Evolutionary conservation across 1,284 basidiomycete species (phyloP), one percentile per base, ranked within the genome.

Genomic region (Xanthoconium separans): DNA sequence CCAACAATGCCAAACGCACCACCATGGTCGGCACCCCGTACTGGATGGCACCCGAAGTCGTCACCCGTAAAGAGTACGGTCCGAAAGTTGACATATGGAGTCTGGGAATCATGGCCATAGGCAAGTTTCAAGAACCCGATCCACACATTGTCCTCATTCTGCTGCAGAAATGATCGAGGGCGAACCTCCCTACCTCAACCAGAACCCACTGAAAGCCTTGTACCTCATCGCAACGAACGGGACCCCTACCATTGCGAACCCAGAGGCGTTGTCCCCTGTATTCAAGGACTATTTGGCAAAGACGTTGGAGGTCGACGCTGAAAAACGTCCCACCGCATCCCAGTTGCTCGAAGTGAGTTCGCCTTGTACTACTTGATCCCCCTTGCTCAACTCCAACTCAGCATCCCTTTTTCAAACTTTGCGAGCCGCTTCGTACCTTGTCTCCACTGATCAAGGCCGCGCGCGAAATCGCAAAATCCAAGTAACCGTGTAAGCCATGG

Each of bases 1-100:
- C 86, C 10, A 82, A 87, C 8, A 85, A 91, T 60, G 85, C 95
- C 6, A 98, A 98, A 77, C 88, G 96, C 33, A 98, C 95, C 31
- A 99, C 97, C n/a, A 98, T 99, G 96, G 96, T 98, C 44, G 97
- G 97, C 4, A 98, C 97, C 8, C 97, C 97, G 2, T 99, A 98
- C 71, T 99, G 96, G 96, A 99, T 99, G 96, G 96, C 97, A 1
- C 96, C 96, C 1, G 96, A 99, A 70, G 95, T 99, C 31, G 96
- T 99, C 55, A 97, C 93, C 20, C 85, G 95, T 53, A 98, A 98
- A 73, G 97, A 98, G 76, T 99, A 99, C 69, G 97, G 96, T 0
- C 93, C 96, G 5, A 98, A 98, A 73, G 97, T 99, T 30, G 97
- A 99, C 70, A 94, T 99, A 56, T 99, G 97, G 97, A 91, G 87